Evolutionary conservation across 176 grass and related monocot genomes (phyloP).

Genomic region (Triticum urartu): DNA sequence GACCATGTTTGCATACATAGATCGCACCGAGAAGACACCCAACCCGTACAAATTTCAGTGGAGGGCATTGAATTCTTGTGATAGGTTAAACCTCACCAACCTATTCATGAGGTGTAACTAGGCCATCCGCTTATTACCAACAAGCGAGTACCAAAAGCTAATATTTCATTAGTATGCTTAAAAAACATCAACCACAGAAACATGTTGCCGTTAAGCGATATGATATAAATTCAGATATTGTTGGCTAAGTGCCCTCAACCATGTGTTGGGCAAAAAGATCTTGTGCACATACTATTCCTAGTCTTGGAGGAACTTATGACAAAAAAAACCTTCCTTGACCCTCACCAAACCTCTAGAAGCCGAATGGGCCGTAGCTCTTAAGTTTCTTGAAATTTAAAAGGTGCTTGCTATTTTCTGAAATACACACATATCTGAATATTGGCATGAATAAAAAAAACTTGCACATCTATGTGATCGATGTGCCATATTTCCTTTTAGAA

Average conservation of each 20-base stretch:
- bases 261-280: neutral
- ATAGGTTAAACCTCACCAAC: neutral
- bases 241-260: neutral
- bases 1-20: neutral
- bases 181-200: neutral
- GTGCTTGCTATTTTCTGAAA: neutral
- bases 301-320: too few species aligned
- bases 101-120: neutral
- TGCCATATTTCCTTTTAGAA: neutral
- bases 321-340: neutral
- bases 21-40: neutral
- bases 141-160: neutral
- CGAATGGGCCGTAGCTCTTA: neutral
- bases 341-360: neutral
- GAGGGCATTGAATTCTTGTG: neutral
- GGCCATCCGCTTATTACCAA: neutral
- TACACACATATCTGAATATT: neutral
- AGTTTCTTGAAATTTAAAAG: neutral
- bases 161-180: neutral
- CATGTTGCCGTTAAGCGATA: neutral
- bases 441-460: neutral
- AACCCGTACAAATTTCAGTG: neutral
- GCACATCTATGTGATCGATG: neutral
- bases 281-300: too few species aligned
- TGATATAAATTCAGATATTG: neutral